Base-by-base conservation (phyloP, 2,329 filamentous ascomycete species). In the Huntiella decipiens region DNA sequence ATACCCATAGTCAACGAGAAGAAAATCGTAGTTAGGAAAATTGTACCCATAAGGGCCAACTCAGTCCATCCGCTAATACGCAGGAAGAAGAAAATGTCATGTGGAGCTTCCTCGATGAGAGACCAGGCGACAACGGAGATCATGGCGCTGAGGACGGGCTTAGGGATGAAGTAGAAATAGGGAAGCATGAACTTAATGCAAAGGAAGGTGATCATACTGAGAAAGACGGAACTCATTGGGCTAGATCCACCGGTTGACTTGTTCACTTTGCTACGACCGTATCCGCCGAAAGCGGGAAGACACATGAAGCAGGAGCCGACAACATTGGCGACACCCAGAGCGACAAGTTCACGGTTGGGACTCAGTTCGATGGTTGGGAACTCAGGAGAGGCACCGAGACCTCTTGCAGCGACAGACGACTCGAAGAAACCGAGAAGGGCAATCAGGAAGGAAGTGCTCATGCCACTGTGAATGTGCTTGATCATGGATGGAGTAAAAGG, bases 361-460 rank as follows among this genome's bases (percentile, higher is more conserved):
- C 86, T 94, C 37, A 95, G 68, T 44, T 81, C 74, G 58, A 95
- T 84, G 31, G 77, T 81, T 50, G 82, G 73, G 31, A 95, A 79
- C 7, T 74, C 74, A 51, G 79, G 74, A 43, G 66, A 67, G 37
- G 74, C 73, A 5, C 81, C 82, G 2, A 98, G 65, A 51, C 83
- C 88, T 63, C 96, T 96, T 33, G 91, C 91, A 1, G 91, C 91
- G 10, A 98, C 86, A 0, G 86, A 94, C 2, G 85, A 94, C 61
- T 98, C 91, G 55, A 98, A 98, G 62, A 98, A 98, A n/a, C 91
- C 91, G 0, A 98, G 76, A 17, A 98, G 69, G 1, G 87, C 85
- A 52, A 98, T 94, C 45, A 96, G 69, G 56, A 98, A 94, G 0
- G 85, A 82, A 0, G 91, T 96, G 44, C 83, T 79, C 71, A 96